Conservation (phyloP, 805 yeast genomes). For the Wickerhamiella occidentalis region DNA sequence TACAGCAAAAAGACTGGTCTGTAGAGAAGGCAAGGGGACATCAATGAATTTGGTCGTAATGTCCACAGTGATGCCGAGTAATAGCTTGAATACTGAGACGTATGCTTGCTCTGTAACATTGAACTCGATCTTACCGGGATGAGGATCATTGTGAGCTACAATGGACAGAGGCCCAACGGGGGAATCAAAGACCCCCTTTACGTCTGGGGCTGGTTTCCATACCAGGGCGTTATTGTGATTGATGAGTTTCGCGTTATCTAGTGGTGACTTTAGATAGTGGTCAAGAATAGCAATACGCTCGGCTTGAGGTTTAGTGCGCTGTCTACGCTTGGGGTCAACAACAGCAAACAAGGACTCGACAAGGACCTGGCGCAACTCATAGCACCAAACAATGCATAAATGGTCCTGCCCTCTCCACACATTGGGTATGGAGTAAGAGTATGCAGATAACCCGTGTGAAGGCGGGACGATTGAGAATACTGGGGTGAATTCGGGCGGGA, state of each 20-base stretch:
- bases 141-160: not conserved
- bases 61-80: slow-evolving; percentile 11
- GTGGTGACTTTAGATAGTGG: slow-evolving; percentile 10
- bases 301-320: slow-evolving; percentile 37
- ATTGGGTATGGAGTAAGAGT: slow-evolving; percentile 71
- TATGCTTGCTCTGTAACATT: not conserved
- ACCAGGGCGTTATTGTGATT: not conserved
- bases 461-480: slow-evolving; percentile 60
- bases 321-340: slow-evolving; percentile 37
- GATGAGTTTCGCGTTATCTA: slow-evolving; percentile 7
- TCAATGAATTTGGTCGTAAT: slow-evolving; percentile 10
- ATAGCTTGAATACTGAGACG: not conserved
- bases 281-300: slow-evolving; percentile 39
- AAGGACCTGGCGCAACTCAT: slow-evolving; percentile 58
- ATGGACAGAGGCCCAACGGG: slow-evolving; percentile 8
- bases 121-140: slow-evolving; percentile 3
- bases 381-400: slow-evolving; percentile 93
- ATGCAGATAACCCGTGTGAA: slow-evolving; percentile 68
- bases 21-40: slow-evolving; percentile 14
- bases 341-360: slow-evolving; percentile 49
- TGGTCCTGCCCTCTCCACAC: slow-evolving; percentile 96
- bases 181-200: not conserved
- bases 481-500: slow-evolving; percentile 85
- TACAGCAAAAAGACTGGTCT: slow-evolving; percentile 19
- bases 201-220: not conserved